These are phyloP conservation scores for Macaranga tanarius DNA, from an alignment of 441 rosid genomes.

Conservation along the genomic window DNA sequence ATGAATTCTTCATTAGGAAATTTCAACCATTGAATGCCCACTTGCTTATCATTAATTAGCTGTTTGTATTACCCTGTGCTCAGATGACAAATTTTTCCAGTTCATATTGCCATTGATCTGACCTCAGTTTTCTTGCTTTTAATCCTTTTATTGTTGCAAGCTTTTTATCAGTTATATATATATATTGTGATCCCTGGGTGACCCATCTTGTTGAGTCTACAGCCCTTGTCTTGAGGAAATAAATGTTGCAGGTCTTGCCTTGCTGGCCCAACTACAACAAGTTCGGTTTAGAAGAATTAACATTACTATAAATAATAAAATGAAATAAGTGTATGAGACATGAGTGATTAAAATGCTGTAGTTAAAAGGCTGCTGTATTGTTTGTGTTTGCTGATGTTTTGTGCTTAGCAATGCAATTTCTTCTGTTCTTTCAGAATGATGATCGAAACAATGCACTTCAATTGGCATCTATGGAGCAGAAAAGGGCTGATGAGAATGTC, in stretches of 20 bases:
- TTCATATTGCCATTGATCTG: neutral
- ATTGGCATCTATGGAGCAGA: slow-evolving; percentile 74
- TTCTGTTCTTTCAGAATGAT: slow-evolving; percentile 50
- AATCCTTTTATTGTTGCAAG: neutral
- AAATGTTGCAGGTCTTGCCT: neutral
- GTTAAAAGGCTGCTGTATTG: neutral
- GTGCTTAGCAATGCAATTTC: slow-evolving; percentile 18
- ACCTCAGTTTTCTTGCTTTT: neutral
- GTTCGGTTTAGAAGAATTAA: slow-evolving; percentile 7
- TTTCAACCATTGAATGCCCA: neutral
- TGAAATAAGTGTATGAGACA: neutral
- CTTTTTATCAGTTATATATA: neutral
- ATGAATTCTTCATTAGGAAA: slow-evolving; percentile 4
- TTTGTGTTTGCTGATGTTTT: slow-evolving; percentile 7
- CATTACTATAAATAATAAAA: neutral
- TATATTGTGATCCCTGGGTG: neutral
- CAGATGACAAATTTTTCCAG: neutral
- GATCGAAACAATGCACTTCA: slow-evolving; percentile 62
- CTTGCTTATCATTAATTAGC: neutral
- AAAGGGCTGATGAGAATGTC: slow-evolving; percentile 71
- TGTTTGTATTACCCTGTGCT: neutral
- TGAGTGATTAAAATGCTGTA: slow-evolving; percentile 5
- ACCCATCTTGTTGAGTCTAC: too few species aligned
- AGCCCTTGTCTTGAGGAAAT: too few species aligned
- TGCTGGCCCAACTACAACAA: neutral